A percentile compares a stretch with the other conserved stretches of the same genome.
Evolutionary conservation across 2,329 filamentous ascomycete genomes (phyloP).

Genomic region (Aspergillus luchuensis): DNA sequence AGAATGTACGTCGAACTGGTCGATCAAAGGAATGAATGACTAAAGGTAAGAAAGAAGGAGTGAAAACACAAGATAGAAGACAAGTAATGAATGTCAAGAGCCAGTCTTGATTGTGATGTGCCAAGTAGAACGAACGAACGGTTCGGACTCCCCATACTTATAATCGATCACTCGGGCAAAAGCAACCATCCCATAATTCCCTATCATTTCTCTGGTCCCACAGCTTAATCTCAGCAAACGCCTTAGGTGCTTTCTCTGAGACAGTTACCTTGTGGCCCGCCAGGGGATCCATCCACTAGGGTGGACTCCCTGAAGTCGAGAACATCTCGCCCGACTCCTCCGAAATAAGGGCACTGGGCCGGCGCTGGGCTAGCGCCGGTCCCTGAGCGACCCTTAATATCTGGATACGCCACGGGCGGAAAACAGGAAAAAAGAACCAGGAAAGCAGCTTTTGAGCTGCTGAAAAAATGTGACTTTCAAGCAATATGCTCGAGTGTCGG

Average conservation of each 20-base stretch:
- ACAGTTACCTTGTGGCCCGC: slow-evolving; percentile 1
- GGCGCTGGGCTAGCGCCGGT: slow-evolving; percentile 7
- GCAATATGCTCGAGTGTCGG: neutral
- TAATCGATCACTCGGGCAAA: neutral
- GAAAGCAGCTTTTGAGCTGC: neutral
- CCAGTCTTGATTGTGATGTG: slow-evolving; percentile 16
- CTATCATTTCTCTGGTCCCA: slow-evolving; percentile 1
- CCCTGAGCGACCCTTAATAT: slow-evolving; percentile 7
- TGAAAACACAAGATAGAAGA: slow-evolving; percentile 11
- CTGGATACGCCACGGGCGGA: neutral
- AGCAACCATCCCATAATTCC: neutral
- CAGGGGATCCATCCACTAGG: slow-evolving; percentile 5
- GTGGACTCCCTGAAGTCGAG: slow-evolving; percentile 8
- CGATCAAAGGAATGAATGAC: slow-evolving; percentile 20
- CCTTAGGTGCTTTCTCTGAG: slow-evolving; percentile 6
- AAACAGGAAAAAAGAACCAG: no score
- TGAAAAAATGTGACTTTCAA: neutral
- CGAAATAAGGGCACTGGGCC: slow-evolving; percentile 1
- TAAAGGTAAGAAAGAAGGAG: slow-evolving; percentile 12
- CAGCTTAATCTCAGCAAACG: slow-evolving; percentile 5
- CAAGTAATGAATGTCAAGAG: slow-evolving; percentile 15
- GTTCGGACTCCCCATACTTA: slow-evolving; percentile 3
- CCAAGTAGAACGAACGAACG: slow-evolving; percentile 8
- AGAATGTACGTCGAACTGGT: slow-evolving; percentile 29
- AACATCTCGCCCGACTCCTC: slow-evolving; percentile 4